Conservation (phyloP, 129 eudicot species). For the Centaurea solstitialis region DNA sequence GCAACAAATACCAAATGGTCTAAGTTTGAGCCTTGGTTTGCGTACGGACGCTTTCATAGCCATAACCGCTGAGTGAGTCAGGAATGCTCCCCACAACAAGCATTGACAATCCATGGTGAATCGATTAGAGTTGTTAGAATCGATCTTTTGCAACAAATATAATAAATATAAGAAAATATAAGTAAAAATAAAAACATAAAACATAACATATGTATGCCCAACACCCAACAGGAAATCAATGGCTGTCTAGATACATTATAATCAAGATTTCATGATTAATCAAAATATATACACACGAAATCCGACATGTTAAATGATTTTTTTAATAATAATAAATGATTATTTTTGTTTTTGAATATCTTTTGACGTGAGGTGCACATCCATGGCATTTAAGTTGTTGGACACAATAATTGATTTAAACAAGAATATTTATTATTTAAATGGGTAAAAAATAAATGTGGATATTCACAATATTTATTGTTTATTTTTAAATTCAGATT, state of each 20-base stretch:
- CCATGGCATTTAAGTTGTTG: constrained; percentile 23
- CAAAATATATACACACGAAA: not conserved
- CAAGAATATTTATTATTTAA: not conserved
- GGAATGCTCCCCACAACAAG: too few relatives aligned
- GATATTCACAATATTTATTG: not conserved
- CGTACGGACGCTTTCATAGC: too few relatives aligned
- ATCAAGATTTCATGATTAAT: not conserved
- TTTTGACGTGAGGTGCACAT: constrained; percentile 32
- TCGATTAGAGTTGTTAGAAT: too few relatives aligned
- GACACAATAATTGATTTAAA: constrained; percentile 15
- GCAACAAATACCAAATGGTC: too few relatives aligned
- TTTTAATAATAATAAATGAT: not conserved
- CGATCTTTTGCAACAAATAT: too few relatives aligned
- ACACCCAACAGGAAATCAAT: constrained; percentile 17
- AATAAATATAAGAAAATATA: too few relatives aligned
- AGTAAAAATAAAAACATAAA: not conserved
- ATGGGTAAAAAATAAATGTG: not conserved
- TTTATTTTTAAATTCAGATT: not conserved
- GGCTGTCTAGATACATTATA: constrained; percentile 1
- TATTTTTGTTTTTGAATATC: constrained; percentile 8
- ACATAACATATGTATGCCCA: constrained; percentile 13
- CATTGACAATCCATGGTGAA: too few relatives aligned
- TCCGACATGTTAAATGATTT: not conserved
- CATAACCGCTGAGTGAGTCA: too few relatives aligned
- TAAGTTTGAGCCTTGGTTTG: too few relatives aligned